phyloP scores from a whole-genome alignment of 2,329 filamentous ascomycete species.

The Ophiocordyceps unilateralis region DNA sequence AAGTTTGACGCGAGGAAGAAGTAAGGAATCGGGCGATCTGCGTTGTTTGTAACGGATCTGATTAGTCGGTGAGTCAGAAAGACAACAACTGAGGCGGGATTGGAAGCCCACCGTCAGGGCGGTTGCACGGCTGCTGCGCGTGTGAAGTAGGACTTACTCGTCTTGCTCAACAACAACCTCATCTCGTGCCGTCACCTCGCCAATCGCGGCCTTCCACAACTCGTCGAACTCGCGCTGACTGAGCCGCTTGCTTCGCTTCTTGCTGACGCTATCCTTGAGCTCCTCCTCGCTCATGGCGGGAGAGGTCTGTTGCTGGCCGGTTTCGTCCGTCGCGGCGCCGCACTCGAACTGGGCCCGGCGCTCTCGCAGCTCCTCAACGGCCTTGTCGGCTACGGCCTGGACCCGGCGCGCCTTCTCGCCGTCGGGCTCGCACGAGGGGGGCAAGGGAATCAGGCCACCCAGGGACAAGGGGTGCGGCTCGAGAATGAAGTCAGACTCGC shows the following conservation, averaged over 20 bases:
- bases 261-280: conserved; percentile 59
- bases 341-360: conserved; percentile 84
- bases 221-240: conserved; percentile 82
- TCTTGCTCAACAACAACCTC: conserved; percentile 33
- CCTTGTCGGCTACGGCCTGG: conserved; percentile 73
- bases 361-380: conserved; percentile 71
- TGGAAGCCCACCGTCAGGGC: not conserved
- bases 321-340: conserved; percentile 48
- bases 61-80: conserved; percentile 60
- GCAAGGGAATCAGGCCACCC: conserved; percentile 63
- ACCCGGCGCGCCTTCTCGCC: conserved; percentile 80
- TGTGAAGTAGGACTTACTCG: conserved; percentile 30
- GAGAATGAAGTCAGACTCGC: conserved; percentile 75
- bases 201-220: conserved; percentile 59
- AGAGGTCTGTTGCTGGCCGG: conserved; percentile 39
- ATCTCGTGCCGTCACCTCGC: conserved; percentile 48
- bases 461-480: conserved; percentile 71
- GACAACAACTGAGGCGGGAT: conserved; percentile 6
- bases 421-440: conserved; percentile 87
- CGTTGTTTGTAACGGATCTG: conserved; percentile 37
- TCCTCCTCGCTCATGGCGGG: conserved; percentile 50
- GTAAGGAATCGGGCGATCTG: conserved; percentile 24
- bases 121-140: not conserved
- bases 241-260: conserved; percentile 68
- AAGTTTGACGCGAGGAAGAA: conserved; percentile 43